These are phyloP conservation scores for Brassica nigra DNA, from an alignment of 345 rosid species.

Conservation along the genomic window DNA sequence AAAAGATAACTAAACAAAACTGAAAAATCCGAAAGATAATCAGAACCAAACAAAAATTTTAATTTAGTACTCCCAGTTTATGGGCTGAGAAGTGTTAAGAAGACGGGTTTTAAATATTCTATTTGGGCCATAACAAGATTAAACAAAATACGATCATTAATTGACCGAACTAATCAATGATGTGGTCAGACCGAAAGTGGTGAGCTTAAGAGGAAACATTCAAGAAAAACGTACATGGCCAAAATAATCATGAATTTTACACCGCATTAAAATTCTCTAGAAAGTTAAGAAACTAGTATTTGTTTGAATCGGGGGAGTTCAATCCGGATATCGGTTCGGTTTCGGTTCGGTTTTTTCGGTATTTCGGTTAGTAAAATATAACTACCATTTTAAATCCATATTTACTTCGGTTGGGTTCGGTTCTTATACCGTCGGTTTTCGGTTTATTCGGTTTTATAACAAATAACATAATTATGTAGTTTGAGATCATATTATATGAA, in stretches of 20 bases:
- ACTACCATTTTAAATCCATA: too few relatives aligned
- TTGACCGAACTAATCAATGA: background rate
- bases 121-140: background rate
- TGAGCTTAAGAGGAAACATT: background rate
- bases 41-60: background rate
- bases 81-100: background rate
- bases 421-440: too few relatives aligned
- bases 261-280: too few relatives aligned
- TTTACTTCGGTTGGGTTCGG: too few relatives aligned
- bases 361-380: too few relatives aligned
- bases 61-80: background rate
- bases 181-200: background rate
- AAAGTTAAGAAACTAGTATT: too few relatives aligned
- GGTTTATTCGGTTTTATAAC: too few relatives aligned
- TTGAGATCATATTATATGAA: too few relatives aligned
- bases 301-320: too few relatives aligned
- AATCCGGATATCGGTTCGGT: too few relatives aligned
- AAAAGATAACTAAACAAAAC: background rate
- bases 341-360: too few relatives aligned
- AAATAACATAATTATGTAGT: too few relatives aligned
- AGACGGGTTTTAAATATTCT: background rate
- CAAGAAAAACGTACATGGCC: background rate
- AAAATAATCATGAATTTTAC: background rate
- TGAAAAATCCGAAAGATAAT: background rate
- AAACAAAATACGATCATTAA: background rate